phyloP scores from a whole-genome alignment of 352 stramenopile genomes.

The Pythium aristosporum region DNA sequence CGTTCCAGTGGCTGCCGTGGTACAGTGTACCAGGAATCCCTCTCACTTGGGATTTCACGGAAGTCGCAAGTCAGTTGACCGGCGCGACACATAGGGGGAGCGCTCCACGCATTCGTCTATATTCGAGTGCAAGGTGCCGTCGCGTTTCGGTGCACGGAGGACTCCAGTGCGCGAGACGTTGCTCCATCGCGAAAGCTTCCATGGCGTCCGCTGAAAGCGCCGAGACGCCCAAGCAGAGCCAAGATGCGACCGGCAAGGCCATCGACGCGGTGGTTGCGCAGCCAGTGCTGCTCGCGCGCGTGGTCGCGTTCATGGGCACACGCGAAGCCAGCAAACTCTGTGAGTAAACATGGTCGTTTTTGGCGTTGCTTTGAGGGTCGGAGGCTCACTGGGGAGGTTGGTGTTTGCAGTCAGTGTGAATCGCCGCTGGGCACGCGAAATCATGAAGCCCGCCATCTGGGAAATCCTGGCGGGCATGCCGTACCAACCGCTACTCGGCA shows the following conservation, averaged over 20 bases:
- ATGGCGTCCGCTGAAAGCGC: conserved; percentile 21
- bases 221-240: conserved; percentile 1
- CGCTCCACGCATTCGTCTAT: neutral
- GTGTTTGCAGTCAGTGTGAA: conserved; percentile 60
- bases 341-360: conserved; percentile 7
- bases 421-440: conserved; percentile 69
- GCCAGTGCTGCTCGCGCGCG: conserved; percentile 52
- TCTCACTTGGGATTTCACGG: neutral
- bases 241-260: conserved; percentile 6
- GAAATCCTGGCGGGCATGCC: conserved; percentile 80
- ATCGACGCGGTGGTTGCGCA: conserved; percentile 47
- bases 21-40: conserved; percentile 19
- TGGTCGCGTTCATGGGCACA: conserved; percentile 65
- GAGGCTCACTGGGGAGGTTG: conserved; percentile 1
- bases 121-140: neutral
- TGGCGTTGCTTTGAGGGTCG: conserved; percentile 8
- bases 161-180: neutral
- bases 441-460: conserved; percentile 83
- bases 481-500: conserved; percentile 71
- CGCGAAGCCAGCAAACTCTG: conserved; percentile 40
- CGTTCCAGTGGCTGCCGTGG: conserved; percentile 4
- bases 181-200: neutral
- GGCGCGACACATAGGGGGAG: neutral
- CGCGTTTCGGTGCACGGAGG: neutral
- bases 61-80: conserved; percentile 31